Percentiles rank a stretch among this genome's conserved stretches.
Evolutionary conservation across 2,329 filamentous ascomycete genomes (phyloP).

Genomic region (Colletotrichum orbiculare): DNA sequence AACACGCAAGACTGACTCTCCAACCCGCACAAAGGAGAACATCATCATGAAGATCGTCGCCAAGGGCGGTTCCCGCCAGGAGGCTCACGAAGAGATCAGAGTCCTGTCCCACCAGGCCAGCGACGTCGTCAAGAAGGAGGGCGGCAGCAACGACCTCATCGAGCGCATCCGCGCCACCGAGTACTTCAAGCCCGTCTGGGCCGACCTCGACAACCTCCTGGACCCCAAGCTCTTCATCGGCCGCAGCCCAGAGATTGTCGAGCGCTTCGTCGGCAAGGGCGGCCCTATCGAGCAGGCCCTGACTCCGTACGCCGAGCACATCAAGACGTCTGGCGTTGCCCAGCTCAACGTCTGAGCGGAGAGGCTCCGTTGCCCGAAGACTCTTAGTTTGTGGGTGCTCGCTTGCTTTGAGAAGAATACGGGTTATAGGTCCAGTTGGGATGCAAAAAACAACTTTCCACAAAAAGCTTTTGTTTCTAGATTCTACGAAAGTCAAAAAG

Average conservation of each 20-base stretch:
- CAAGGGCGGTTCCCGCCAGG: constrained; percentile 78
- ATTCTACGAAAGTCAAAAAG: no score
- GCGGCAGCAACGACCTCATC: constrained; percentile 56
- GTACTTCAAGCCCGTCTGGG: constrained; percentile 81
- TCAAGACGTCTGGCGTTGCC: constrained; percentile 48
- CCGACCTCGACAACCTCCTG: constrained; percentile 75
- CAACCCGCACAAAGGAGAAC: constrained; percentile 51
- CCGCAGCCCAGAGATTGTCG: constrained; percentile 57
- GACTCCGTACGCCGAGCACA: constrained; percentile 49
- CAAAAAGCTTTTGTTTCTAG: no score
- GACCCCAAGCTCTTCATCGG: constrained; percentile 66
- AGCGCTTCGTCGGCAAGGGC: constrained; percentile 54
- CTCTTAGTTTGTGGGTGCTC: no score
- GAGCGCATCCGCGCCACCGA: constrained; percentile 76
- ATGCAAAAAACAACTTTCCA: background rate
- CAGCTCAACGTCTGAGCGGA: constrained; percentile 50
- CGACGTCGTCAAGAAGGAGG: constrained; percentile 64
- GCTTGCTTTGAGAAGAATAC: no score
- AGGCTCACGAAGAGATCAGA: constrained; percentile 88
- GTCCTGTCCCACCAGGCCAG: constrained; percentile 83
- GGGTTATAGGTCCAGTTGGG: no score
- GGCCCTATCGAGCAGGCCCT: constrained; percentile 53
- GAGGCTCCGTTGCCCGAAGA: background rate
- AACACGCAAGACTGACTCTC: background rate
- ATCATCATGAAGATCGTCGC: constrained; percentile 84